These are phyloP conservation scores for Wickerhamiella spandovensis DNA, from an alignment of 805 yeast genomes.

Conservation along the genomic window DNA sequence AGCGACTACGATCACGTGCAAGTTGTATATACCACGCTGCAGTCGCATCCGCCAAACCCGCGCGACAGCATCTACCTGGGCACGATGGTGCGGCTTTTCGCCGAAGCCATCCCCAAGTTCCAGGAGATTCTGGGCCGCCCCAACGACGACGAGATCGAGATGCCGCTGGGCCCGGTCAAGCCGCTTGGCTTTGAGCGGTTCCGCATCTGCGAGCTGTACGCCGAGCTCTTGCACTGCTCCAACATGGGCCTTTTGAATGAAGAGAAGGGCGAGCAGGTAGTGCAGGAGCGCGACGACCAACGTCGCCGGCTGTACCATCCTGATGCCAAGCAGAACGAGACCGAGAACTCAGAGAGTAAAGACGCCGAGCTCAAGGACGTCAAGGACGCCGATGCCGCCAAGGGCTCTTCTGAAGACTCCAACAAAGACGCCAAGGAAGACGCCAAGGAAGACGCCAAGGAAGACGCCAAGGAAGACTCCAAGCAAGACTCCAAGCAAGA, in stretches of 20 bases:
- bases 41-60: slow-evolving; percentile 83
- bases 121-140: slow-evolving; percentile 40
- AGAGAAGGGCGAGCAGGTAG: slow-evolving; percentile 51
- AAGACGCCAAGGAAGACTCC: background rate
- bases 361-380: slow-evolving; percentile 7
- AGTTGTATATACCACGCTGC: slow-evolving; percentile 66
- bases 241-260: slow-evolving; percentile 88
- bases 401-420: slow-evolving; percentile 9
- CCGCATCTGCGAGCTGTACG: slow-evolving; percentile 80
- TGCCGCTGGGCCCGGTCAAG: slow-evolving; percentile 53
- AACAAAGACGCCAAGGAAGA: slow-evolving; percentile 1
- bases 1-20: slow-evolving; percentile 90
- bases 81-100: slow-evolving; percentile 62
- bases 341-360: slow-evolving; percentile 1
- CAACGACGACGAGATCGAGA: slow-evolving; percentile 30
- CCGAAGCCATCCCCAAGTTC: slow-evolving; percentile 60
- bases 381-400: slow-evolving; percentile 1
- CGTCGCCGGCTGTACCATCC: slow-evolving; percentile 31
- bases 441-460: background rate
- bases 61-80: slow-evolving; percentile 92
- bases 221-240: slow-evolving; percentile 93
- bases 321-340: slow-evolving; percentile 23
- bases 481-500: no score
- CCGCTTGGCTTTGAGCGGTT: slow-evolving; percentile 86
- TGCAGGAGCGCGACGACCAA: slow-evolving; percentile 53